phyloP scores from a whole-genome alignment of 2,329 filamentous ascomycete genomes.

The Cadophora sp. region DNA sequence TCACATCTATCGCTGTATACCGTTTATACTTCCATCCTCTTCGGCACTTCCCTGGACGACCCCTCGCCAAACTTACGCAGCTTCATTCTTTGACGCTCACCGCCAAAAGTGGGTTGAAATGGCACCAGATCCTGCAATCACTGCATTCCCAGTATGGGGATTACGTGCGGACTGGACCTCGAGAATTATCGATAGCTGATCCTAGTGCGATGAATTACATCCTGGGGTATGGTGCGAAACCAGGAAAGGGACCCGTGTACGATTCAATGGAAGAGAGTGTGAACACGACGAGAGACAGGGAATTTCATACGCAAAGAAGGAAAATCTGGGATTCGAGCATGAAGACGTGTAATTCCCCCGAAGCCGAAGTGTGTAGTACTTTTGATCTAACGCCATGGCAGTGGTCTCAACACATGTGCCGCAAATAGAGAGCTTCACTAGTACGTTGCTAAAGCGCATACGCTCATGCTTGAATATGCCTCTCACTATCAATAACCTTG shows the following conservation, averaged over 20 bases:
- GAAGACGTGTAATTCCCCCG: conserved; percentile 19
- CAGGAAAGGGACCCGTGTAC: conserved; percentile 33
- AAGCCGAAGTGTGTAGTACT: background rate
- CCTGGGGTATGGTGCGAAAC: conserved; percentile 24
- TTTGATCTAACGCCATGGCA: background rate
- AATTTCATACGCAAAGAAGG: conserved; percentile 30
- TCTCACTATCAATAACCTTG: conserved; percentile 25
- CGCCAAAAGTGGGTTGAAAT: conserved; percentile 23
- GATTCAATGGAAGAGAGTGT: conserved; percentile 27
- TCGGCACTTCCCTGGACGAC: conserved; percentile 35
- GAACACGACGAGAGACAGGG: conserved; percentile 24
- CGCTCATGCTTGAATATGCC: conserved; percentile 11
- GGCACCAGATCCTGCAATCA: conserved; percentile 26
- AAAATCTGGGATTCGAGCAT: conserved; percentile 30
- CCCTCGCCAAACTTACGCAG: conserved; percentile 34
- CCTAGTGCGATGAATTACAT: conserved; percentile 27
- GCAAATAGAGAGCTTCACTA: conserved; percentile 30
- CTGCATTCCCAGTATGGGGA: conserved; percentile 34
- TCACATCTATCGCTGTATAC: conserved; percentile 31
- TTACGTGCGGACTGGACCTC: conserved; percentile 33
- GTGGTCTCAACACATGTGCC: conserved; percentile 22
- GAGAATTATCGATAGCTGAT: conserved; percentile 29
- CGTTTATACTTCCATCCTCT: conserved; percentile 38
- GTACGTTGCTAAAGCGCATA: conserved; percentile 21
- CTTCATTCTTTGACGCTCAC: conserved; percentile 30